Conservation (phyloP, 768 basidiomycete genomes). For the Cystobasidiopsis lactophilus region DNA sequence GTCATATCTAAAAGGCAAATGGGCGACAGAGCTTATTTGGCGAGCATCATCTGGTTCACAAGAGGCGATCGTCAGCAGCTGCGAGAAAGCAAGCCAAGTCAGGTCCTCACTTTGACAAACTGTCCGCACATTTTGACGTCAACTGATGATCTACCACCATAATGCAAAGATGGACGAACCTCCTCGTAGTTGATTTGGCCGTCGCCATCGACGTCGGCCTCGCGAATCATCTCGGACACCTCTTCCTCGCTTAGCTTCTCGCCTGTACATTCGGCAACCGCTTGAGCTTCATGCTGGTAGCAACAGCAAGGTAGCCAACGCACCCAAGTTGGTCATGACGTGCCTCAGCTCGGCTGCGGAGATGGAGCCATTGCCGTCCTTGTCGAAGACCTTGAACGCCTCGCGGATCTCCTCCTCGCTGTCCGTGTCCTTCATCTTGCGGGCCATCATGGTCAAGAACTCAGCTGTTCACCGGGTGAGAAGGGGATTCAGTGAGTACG, state of each 20-base stretch:
- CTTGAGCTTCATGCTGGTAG: background rate
- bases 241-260: constrained; percentile 27
- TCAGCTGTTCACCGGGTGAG: no score
- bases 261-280: background rate
- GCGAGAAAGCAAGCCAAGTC: no score
- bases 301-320: constrained; percentile 15
- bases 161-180: no score
- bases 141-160: no score
- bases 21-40: no score
- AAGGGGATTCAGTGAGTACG: background rate
- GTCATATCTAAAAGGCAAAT: no score
- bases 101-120: no score
- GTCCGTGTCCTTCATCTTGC: constrained; percentile 79
- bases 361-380: constrained; percentile 82
- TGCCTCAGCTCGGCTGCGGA: constrained; percentile 62
- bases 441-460: constrained; percentile 24
- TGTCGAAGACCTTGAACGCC: constrained; percentile 94
- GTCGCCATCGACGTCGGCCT: constrained; percentile 87
- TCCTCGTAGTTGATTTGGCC: constrained; percentile 40
- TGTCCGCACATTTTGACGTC: no score
- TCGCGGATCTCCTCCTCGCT: constrained; percentile 85
- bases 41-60: constrained; percentile 11
- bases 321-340: constrained; percentile 78
- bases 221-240: constrained; percentile 91
- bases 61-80: no score